Conservation (phyloP, 805 yeast species). For the Metschnikowia matae region DNA sequence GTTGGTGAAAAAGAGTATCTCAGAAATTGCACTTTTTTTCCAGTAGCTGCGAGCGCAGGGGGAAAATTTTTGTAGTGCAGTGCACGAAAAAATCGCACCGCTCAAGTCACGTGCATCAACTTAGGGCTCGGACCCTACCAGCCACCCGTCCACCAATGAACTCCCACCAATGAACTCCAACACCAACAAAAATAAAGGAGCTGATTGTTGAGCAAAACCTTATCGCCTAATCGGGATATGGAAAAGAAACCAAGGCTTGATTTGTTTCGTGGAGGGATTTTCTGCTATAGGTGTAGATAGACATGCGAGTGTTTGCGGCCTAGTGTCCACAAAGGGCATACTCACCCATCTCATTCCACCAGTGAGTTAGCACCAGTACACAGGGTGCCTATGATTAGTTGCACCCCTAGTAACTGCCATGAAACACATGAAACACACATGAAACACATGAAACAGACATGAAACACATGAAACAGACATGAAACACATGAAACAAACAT, state of each 20-base stretch:
- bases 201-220: slow-evolving; percentile 1
- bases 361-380: not conserved
- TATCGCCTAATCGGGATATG: slow-evolving; percentile 3
- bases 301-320: not conserved
- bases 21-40: slow-evolving; percentile 7
- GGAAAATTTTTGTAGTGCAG: slow-evolving; percentile 15
- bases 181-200: not conserved
- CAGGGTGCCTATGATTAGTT: not conserved
- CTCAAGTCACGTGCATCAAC: slow-evolving; percentile 11
- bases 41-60: slow-evolving; percentile 9
- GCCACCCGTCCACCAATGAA: no score
- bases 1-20: slow-evolving; percentile 10
- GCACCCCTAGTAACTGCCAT: not conserved
- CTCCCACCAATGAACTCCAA: no score
- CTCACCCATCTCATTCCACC: not conserved
- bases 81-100: slow-evolving; percentile 1
- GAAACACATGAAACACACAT: no score
- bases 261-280: not conserved
- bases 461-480: no score
- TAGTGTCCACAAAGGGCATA: not conserved
- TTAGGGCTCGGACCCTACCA: slow-evolving; percentile 16
- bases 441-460: not conserved
- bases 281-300: not conserved
- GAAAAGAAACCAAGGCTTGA: not conserved
- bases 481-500: no score